Base-by-base conservation (phyloP, 805 yeast genomes). In the Metschnikowia gruessii region DNA sequence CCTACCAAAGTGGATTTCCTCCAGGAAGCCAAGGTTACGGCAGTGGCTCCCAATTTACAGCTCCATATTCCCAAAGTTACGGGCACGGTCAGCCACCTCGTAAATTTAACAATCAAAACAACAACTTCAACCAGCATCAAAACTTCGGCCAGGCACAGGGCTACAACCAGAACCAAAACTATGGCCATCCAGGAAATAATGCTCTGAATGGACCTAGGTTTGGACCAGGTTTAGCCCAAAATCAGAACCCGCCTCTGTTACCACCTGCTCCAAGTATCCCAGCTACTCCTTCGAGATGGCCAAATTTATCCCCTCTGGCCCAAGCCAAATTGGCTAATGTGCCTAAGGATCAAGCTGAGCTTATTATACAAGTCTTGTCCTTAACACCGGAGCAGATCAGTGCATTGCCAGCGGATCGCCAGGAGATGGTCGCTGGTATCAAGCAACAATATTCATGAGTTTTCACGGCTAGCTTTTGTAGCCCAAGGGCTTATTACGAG, bases 281-380 rank as follows among this genome's bases (percentile, higher is more conserved):
- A 52, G 13, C 57, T 47, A 12, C 49, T 47, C 39, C 37, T 26
- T 29, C 9, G 69, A 69, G 45, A 49, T 79, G 82, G 82, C 61
- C 76, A 9, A 65, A 70, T 22, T 63, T 81, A 30, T 76, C 83
- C 35, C 69, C 69, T 37, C 65, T 65, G 43, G 73, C 84, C 3
- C 75, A 73, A 48, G 66, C 67, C 17, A 83, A 80, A 61, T 66
- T 83, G 34, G 62, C 74, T 17, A 65, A 68, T 22, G 63, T 84
- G 50, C 76, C 82, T 9, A 76, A 74, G 30, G 76, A 77, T 39
- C 86, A 83, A 61, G 85, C 85, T 22, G 70, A 72, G 45, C 65
- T 78, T 54, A 71, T 79, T 36, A 79, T 76, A 16, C 83, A 79
- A 60, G 81, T 79, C 11, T 66, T 79, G 49, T 65, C 74, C 39